Base-by-base conservation (phyloP, 345 rosid genomes). In the Bruguiera parviflora region DNA sequence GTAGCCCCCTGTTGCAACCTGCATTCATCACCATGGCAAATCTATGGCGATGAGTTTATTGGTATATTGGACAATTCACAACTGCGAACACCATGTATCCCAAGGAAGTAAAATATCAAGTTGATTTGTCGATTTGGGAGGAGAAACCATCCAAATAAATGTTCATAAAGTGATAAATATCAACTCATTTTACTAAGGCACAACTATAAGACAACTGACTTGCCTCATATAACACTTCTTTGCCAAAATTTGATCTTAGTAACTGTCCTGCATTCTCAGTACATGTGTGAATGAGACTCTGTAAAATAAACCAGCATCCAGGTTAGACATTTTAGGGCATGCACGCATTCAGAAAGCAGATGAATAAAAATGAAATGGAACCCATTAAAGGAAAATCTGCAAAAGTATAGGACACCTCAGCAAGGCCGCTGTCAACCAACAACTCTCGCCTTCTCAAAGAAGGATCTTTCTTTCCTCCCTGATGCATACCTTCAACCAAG, bases 201-300 rank as follows among this genome's bases (percentile, higher is more conserved):
- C n/a, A 24, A 28, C 5, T 32, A 19, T 0, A 73, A 33, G 58
- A 18, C 27, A 55, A 69, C 43, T 16, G 47, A 73, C 64, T 64
- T 73, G 86, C 98, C 92, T 94, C 98, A 66, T 85, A 94, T 27
- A 89, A 31, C 51, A 91, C 78, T 63, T 91, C 97, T 82, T 86
- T 94, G 70, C 95, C 89, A 28, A 87, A 73, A 71, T 91, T 89
- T 56, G 95, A 91, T 72, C 78, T 73, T 32, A 94, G 87, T 65
- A 94, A 66, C 78, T 91, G 90, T 65, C 77, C 89, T 4, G 82
- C 86, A 67, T 81, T 86, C 79, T 87, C 93, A 27, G 72, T 79
- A 55, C 96, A 94, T 60, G 77, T 79, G 31, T 88, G 86, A 73
- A 91, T 73, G 55, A 94, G 87, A 51, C 74, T 77, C 97, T 96